Evolutionary conservation across 2,329 filamentous ascomycete species (phyloP), one percentile per base, ranked within the genome.

Genomic region (Dichotomopilus funicola): DNA sequence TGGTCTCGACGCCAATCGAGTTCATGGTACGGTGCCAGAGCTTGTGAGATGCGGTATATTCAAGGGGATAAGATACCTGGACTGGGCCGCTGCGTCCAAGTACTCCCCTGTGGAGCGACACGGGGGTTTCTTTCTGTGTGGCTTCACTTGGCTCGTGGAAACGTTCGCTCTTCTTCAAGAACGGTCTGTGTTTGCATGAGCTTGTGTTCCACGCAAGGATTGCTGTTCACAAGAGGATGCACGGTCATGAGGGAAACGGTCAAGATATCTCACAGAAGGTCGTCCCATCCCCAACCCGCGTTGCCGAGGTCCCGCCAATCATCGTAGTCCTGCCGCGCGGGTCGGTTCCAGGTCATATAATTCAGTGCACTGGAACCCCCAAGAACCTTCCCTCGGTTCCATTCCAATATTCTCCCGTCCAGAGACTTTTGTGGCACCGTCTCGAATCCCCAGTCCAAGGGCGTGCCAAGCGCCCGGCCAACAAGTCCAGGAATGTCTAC

Each of bases 361-460:
- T 85, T 84, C 48, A 85, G 73, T 0, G 78, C 78, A 12, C 76
- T 80, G 6, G 83, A 82, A 6, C 85, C 86, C 13, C 86, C 86
- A 0, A 88, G 73, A 0, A 81, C 77, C 55, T 70, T 75, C 6
- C 76, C 76, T 11, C 74, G 65, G 0, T 72, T 70, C 70, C 71
- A 76, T 8, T 69, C 61, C 27, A 78, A 61, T 34, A 50, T 65
- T 46, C 77, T 71, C 0, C 75, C 71, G 2, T 61, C 66, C 4
- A 75, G 64, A 2, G 68, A 68, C 13, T 60, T 53, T 59, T 76
- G 74, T 5, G 72, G 67, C 2, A 62, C 61, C 4, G 75, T 75
- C 57, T 69, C 63, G 58, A 75, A 72, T 12, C 68, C 57, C 74
- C 75, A 77, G 61, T 77, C 74, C 38, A 69, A 64, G 4, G 61